Evolutionary conservation across 495 filamentous ascomycete species (phyloP).

Genomic region (Talaromyces thailandensis): DNA sequence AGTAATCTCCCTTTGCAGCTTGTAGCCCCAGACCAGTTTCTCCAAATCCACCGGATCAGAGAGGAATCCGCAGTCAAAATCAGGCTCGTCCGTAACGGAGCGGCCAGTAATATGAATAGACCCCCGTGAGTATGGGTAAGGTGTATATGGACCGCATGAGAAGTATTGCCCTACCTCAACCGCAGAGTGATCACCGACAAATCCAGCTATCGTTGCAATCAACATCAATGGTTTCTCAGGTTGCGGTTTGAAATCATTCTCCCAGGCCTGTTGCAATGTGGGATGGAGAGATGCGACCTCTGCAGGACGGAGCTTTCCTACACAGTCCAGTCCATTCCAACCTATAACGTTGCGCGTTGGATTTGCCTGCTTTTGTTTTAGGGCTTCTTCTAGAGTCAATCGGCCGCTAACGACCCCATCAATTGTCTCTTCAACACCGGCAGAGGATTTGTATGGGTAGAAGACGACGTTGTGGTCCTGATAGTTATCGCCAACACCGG

Average conservation of each 20-base stretch:
- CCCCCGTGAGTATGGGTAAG: conserved; percentile 49
- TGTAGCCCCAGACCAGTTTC: conserved; percentile 33
- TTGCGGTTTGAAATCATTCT: conserved; percentile 30
- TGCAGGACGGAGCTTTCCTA: conserved; percentile 31
- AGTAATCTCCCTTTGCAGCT: conserved; percentile 44
- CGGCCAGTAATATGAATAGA: conserved; percentile 43
- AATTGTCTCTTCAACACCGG: conserved; percentile 22
- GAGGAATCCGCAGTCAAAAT: conserved; percentile 26
- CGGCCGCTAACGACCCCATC: conserved; percentile 27
- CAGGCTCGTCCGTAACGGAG: conserved; percentile 14
- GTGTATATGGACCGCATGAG: conserved; percentile 25
- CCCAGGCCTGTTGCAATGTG: conserved; percentile 31
- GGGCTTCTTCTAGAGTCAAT: conserved; percentile 5
- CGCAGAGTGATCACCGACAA: conserved; percentile 18
- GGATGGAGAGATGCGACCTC: conserved; percentile 31
- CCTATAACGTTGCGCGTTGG: conserved; percentile 20
- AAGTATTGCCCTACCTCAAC: conserved; percentile 27
- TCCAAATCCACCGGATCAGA: conserved; percentile 23
- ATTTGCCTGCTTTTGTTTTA: conserved; percentile 7
- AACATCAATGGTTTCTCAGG: conserved; percentile 30
- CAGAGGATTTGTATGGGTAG: conserved; percentile 18
- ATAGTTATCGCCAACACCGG: conserved; percentile 38
- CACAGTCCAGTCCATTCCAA: conserved; percentile 41
- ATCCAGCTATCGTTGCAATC: conserved; percentile 13
- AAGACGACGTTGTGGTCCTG: conserved; percentile 36